phyloP scores from a whole-genome alignment of 1,284 basidiomycete genomes.

The Rhodotorula sp. region DNA sequence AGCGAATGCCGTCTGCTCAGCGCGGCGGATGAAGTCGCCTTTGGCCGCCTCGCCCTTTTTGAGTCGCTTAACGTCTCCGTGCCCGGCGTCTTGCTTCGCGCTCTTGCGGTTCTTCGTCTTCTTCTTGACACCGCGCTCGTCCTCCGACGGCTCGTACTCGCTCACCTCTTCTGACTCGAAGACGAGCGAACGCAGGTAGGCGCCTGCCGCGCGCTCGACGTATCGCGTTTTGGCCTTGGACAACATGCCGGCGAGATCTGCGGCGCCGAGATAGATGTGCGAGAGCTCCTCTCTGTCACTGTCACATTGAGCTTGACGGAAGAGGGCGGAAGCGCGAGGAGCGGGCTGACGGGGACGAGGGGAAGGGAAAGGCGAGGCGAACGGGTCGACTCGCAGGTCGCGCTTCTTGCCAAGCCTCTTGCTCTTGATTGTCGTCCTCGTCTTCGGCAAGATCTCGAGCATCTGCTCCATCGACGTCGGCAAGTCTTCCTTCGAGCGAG shows the following conservation, averaged over 20 bases:
- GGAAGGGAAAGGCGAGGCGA: too few relatives aligned
- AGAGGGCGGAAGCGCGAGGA: too few relatives aligned
- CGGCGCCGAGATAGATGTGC: constrained; percentile 3
- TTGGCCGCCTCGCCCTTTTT: constrained; percentile 1
- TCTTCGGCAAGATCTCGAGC: too few relatives aligned
- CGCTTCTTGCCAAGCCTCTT: too few relatives aligned
- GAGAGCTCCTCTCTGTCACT: too few relatives aligned
- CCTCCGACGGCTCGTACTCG: neutral
- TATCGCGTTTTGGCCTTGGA: neutral
- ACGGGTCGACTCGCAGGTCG: too few relatives aligned
- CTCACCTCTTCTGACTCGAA: neutral
- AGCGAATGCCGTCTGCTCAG: constrained; percentile 16
- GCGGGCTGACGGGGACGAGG: too few relatives aligned
- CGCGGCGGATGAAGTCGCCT: neutral
- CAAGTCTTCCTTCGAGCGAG: too few relatives aligned
- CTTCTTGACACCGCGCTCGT: neutral
- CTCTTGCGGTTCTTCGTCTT: neutral
- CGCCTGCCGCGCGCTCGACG: neutral
- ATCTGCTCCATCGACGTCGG: too few relatives aligned
- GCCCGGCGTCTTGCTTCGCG: neutral
- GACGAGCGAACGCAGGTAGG: too few relatives aligned
- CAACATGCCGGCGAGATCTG: neutral
- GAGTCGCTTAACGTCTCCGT: constrained; percentile 4
- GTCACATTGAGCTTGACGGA: neutral
- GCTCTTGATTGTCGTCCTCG: too few relatives aligned